phyloP scores from a whole-genome alignment of 2,329 filamentous ascomycete genomes.

The Claviceps quebecensis region DNA sequence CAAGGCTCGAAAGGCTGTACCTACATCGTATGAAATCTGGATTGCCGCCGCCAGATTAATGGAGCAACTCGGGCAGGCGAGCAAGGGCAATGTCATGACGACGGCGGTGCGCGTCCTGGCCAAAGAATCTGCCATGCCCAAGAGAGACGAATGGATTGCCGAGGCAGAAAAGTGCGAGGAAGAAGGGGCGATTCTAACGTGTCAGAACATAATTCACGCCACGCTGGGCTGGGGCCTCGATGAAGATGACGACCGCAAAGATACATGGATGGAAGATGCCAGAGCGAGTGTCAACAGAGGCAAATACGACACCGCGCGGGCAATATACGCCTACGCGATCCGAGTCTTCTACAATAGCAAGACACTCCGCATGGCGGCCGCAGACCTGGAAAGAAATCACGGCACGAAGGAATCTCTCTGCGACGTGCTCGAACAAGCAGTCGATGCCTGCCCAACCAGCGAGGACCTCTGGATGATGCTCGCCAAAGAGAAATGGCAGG shows the following conservation, averaged over 20 bases:
- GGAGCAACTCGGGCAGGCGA: slow-evolving; percentile 67
- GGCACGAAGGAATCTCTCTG: slow-evolving; percentile 72
- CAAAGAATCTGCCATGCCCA: slow-evolving; percentile 89
- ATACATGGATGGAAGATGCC: slow-evolving; percentile 92
- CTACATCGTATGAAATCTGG: slow-evolving; percentile 92
- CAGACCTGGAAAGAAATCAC: slow-evolving; percentile 81
- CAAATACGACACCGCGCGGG: slow-evolving; percentile 77
- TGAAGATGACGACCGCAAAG: slow-evolving; percentile 90
- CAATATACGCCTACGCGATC: slow-evolving; percentile 84
- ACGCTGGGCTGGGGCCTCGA: slow-evolving; percentile 88
- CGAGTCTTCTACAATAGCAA: slow-evolving; percentile 81
- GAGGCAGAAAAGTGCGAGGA: slow-evolving; percentile 92
- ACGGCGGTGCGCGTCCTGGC: slow-evolving; percentile 78
- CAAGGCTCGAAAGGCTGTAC: slow-evolving; percentile 83
- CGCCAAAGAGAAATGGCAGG: slow-evolving; percentile 86
- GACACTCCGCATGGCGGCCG: slow-evolving; percentile 79
- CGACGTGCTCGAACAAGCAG: slow-evolving; percentile 78
- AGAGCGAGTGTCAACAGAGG: slow-evolving; percentile 67
- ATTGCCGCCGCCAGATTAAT: slow-evolving; percentile 84
- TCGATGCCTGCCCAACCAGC: slow-evolving; percentile 81
- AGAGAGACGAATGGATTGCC: slow-evolving; percentile 90
- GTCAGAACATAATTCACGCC: slow-evolving; percentile 77
- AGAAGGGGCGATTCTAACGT: slow-evolving; percentile 77
- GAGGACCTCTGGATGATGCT: slow-evolving; percentile 94
- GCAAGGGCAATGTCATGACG: slow-evolving; percentile 85